Conservation (phyloP, 169 alveolate genomes). For the Cyclospora cayetanensis region DNA sequence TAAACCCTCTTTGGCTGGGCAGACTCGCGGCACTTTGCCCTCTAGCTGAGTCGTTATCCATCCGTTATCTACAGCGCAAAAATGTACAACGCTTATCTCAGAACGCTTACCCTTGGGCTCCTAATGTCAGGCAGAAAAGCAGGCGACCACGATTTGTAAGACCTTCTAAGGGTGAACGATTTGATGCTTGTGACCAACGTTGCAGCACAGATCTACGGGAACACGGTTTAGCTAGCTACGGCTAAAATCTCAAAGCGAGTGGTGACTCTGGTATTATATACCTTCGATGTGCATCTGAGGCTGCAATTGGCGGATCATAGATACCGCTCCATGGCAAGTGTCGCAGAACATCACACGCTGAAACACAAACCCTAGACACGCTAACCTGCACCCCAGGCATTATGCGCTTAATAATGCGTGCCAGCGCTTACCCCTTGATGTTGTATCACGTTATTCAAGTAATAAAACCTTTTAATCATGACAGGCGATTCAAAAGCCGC, state of each 20-base stretch:
- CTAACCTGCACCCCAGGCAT: neutral
- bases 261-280: too few relatives aligned
- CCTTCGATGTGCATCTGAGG: neutral
- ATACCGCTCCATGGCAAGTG: neutral
- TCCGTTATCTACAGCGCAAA: neutral
- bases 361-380: neutral
- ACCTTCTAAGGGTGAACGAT: too few relatives aligned
- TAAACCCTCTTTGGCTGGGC: neutral
- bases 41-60: neutral
- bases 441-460: neutral
- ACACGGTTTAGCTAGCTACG: too few relatives aligned
- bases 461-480: too few relatives aligned
- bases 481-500: neutral
- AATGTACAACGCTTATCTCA: neutral
- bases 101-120: neutral
- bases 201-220: too few relatives aligned
- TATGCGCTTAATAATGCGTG: neutral
- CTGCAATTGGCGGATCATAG: constrained; percentile 21
- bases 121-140: too few relatives aligned
- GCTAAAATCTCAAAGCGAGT: too few relatives aligned
- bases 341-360: constrained; percentile 22
- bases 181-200: too few relatives aligned
- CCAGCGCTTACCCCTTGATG: neutral
- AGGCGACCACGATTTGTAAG: too few relatives aligned
- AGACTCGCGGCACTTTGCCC: neutral